Conservation (phyloP, 1,139 yeast genomes). For the Hanseniaspora gamundiae region DNA sequence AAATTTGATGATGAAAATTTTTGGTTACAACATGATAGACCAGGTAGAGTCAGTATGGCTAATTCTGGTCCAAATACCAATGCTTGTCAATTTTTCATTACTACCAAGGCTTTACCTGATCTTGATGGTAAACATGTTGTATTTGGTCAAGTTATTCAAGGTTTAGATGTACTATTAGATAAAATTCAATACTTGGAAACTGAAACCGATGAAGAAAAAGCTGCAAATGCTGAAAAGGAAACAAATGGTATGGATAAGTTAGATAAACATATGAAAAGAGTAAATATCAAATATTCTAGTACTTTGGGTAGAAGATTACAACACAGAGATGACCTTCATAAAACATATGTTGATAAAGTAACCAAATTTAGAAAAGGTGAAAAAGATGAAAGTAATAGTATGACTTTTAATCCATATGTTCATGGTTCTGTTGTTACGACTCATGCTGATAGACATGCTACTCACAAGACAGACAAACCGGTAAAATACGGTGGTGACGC, state of each 20-base stretch:
- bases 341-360: constrained; percentile 12
- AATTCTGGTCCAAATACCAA: constrained; percentile 65
- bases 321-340: constrained; percentile 11
- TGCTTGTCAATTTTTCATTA: constrained; percentile 63
- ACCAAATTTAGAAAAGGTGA: constrained; percentile 15
- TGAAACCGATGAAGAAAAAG: constrained; percentile 13
- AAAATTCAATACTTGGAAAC: constrained; percentile 40
- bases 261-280: constrained; percentile 19
- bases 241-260: constrained; percentile 28
- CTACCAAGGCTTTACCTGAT: constrained; percentile 58
- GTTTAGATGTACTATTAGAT: constrained; percentile 43
- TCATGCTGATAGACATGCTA: neutral
- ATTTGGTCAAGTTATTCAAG: constrained; percentile 62
- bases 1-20: constrained; percentile 62
- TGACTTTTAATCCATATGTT: constrained; percentile 5
- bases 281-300: constrained; percentile 28
- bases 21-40: constrained; percentile 44
- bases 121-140: constrained; percentile 58
- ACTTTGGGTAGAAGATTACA: constrained; percentile 12
- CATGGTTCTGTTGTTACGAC: neutral
- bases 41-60: constrained; percentile 68
- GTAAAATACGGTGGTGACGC: neutral
- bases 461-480: neutral
- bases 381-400: constrained; percentile 4
- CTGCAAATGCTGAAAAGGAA: too few relatives aligned